A percentile compares a stretch with the other conserved stretches of the same genome.
Evolutionary conservation across 345 rosid genomes (phyloP).

Genomic region (Gossypium ekmanianum): DNA sequence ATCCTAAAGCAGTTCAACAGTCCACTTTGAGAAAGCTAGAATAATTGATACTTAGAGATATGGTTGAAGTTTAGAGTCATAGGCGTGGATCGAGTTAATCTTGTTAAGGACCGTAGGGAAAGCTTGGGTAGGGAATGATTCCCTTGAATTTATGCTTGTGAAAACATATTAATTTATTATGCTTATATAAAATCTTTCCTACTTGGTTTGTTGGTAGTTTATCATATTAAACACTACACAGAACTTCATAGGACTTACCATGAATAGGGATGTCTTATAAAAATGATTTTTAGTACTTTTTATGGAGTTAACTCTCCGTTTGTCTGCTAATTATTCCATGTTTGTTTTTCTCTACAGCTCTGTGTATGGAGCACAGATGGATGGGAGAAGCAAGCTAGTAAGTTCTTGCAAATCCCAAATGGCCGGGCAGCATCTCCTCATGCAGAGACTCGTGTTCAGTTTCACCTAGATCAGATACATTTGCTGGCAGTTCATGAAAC

Average conservation of each 20-base stretch:
- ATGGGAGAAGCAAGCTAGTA: constrained; percentile 68
- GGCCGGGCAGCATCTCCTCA: constrained; percentile 46
- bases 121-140: constrained; percentile 16
- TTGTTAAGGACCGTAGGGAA: background rate
- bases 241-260: background rate
- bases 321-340: constrained; percentile 1
- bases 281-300: background rate
- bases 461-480: constrained; percentile 63
- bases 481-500: constrained; percentile 75
- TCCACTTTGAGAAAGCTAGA: background rate
- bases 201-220: background rate
- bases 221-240: background rate
- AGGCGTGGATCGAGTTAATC: background rate
- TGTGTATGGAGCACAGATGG: constrained; percentile 81
- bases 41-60: constrained; percentile 1
- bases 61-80: background rate
- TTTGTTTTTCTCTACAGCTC: constrained; percentile 32
- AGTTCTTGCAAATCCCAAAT: constrained; percentile 45
- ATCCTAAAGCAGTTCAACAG: background rate
- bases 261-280: background rate
- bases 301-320: background rate
- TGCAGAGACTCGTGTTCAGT: constrained; percentile 77
- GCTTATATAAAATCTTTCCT: background rate
- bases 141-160: background rate
- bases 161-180: background rate